Percentiles rank a stretch among this genome's conserved stretches.
These are phyloP conservation scores for Saitozyma sp. DNA, from an alignment of 768 basidiomycete genomes.

Conservation along the genomic window DNA sequence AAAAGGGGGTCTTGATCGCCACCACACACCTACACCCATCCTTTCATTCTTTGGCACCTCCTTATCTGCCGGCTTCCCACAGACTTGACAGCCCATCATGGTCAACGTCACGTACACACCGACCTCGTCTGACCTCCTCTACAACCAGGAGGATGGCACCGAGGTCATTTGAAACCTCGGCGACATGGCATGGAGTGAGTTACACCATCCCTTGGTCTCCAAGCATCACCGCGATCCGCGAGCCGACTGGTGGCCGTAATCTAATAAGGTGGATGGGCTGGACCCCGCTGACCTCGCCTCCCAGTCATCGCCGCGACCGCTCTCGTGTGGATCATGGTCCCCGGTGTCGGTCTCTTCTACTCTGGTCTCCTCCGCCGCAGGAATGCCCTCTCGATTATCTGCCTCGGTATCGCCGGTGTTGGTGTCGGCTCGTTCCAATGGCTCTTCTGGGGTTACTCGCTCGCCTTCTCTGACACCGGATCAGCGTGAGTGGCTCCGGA, in stretches of 20 bases:
- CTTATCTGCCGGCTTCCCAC: too few species aligned
- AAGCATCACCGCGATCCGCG: neutral
- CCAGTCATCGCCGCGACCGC: slow-evolving; percentile 41
- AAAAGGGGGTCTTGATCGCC: too few species aligned
- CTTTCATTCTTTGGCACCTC: too few species aligned
- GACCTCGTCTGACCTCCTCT: slow-evolving; percentile 38
- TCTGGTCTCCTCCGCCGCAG: slow-evolving; percentile 54
- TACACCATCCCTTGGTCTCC: neutral
- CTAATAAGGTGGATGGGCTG: neutral
- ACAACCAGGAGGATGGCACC: slow-evolving; percentile 8
- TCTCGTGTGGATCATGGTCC: slow-evolving; percentile 55
- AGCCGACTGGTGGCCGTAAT: slow-evolving; percentile 2
- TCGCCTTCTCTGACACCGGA: slow-evolving; percentile 72
- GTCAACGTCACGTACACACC: slow-evolving; percentile 47
- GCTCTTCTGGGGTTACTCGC: slow-evolving; percentile 90
- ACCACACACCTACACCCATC: too few species aligned
- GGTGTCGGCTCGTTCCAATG: slow-evolving; percentile 51
- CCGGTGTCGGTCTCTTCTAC: slow-evolving; percentile 52
- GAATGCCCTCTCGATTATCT: slow-evolving; percentile 56
- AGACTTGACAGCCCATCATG: neutral
- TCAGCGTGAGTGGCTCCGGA: slow-evolving; percentile 23
- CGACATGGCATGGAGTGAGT: slow-evolving; percentile 50
- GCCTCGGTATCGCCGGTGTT: slow-evolving; percentile 51
- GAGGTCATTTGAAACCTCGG: slow-evolving; percentile 47
- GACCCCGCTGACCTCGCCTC: slow-evolving; percentile 5